These are phyloP conservation scores for Ephemerocybe angulata DNA, from an alignment of 768 basidiomycete genomes.

Conservation along the genomic window DNA sequence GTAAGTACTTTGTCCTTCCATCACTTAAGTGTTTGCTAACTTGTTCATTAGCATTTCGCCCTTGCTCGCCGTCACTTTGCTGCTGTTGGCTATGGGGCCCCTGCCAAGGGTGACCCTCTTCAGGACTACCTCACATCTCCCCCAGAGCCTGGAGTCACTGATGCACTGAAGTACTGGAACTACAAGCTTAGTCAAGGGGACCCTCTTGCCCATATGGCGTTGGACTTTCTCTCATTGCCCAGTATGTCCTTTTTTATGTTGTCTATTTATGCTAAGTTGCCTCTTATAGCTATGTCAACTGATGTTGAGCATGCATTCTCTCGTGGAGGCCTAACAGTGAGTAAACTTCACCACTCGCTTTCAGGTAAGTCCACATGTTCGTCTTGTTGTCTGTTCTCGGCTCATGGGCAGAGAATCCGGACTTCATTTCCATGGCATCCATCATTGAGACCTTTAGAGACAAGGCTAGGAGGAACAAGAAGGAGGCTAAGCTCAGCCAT, in stretches of 20 bases:
- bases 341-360: neutral
- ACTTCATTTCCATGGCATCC: neutral
- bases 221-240: conserved; percentile 26
- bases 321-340: neutral
- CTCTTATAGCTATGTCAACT: conserved; percentile 5
- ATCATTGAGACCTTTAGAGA: neutral
- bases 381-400: neutral
- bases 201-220: conserved; percentile 25
- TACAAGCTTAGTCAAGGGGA: conserved; percentile 14
- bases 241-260: conserved; percentile 15
- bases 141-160: neutral
- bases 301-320: conserved; percentile 5
- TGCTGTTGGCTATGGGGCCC: no score
- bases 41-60: no score
- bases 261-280: neutral
- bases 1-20: neutral
- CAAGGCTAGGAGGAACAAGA: neutral
- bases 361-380: neutral
- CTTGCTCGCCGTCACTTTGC: no score
- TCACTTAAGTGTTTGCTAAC: neutral
- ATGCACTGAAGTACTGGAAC: neutral
- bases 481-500: neutral
- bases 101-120: no score
- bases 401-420: neutral
- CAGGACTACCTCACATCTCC: neutral